Evolutionary conservation across 2,329 filamentous ascomycete genomes (phyloP).

Genomic region (Aaosphaeria pasadenensis): DNA sequence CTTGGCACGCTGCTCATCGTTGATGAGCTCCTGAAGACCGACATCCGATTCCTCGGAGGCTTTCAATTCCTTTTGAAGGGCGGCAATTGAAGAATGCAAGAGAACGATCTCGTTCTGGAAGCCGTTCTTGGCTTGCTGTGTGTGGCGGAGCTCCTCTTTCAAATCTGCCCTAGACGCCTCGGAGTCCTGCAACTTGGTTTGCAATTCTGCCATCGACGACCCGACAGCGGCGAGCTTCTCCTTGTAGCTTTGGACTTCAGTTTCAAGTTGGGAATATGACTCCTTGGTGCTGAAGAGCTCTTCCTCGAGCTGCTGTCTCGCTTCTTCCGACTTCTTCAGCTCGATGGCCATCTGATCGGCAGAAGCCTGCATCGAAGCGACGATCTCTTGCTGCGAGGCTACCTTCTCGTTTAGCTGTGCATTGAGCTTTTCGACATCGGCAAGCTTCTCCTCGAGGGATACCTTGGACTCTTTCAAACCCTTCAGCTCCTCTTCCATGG

Average conservation of each 20-base stretch:
- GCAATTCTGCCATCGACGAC: constrained; percentile 13
- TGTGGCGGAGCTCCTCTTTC: neutral
- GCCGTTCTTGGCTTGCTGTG: neutral
- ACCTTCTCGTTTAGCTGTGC: constrained; percentile 19
- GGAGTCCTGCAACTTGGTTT: constrained; percentile 1
- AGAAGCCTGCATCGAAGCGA: constrained; percentile 20
- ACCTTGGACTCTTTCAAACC: constrained; percentile 15
- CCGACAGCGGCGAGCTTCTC: constrained; percentile 22
- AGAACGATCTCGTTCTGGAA: neutral
- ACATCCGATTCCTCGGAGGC: neutral
- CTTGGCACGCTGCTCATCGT: constrained; percentile 6
- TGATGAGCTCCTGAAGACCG: neutral
- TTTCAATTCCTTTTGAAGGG: neutral
- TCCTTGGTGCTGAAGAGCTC: constrained; percentile 10
- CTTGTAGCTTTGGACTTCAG: constrained; percentile 16
- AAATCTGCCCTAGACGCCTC: neutral
- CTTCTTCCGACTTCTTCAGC: neutral
- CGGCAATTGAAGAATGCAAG: neutral
- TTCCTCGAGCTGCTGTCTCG: neutral
- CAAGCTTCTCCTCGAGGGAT: constrained; percentile 11
- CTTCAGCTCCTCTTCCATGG: constrained; percentile 16
- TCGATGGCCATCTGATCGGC: constrained; percentile 11
- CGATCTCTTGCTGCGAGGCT: constrained; percentile 16
- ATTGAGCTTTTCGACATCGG: constrained; percentile 13
- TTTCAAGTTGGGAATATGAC: constrained; percentile 14